Evolutionary conservation across 1,284 basidiomycete genomes (phyloP).

Genomic region (Leccinum glutinopallens): DNA sequence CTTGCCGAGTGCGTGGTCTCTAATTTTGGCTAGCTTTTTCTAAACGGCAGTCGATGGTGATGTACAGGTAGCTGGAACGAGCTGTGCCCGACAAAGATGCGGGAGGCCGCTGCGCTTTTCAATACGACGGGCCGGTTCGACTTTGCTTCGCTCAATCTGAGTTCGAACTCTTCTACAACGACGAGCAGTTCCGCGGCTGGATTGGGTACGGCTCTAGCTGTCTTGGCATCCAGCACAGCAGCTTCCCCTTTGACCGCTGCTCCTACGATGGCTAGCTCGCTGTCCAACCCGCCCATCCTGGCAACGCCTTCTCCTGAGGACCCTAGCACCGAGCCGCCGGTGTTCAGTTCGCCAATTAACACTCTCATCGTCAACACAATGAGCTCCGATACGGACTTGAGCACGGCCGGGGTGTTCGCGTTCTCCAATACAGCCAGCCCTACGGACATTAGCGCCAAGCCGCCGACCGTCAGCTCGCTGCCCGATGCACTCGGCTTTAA

Average conservation of each 20-base stretch:
- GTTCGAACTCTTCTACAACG: not conserved
- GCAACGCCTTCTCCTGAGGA: not conserved
- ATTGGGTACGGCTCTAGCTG: not conserved
- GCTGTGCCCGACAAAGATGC: conserved; percentile 24
- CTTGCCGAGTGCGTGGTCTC: conserved; percentile 25
- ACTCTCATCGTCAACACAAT: conserved; percentile 6
- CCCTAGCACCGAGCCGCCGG: not conserved
- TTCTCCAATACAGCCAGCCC: not conserved
- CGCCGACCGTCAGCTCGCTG: conserved; percentile 3
- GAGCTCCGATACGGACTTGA: conserved; percentile 16
- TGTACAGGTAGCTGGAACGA: conserved; percentile 23
- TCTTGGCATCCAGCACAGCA: not conserved
- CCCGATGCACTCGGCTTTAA: conserved; percentile 4
- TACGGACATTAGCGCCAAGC: not conserved
- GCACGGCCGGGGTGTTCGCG: conserved; percentile 5
- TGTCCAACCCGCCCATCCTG: not conserved
- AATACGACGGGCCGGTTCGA: conserved; percentile 25
- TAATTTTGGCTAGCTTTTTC: not conserved
- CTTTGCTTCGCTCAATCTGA: conserved; percentile 14
- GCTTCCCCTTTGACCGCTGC: not conserved
- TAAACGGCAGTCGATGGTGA: conserved; percentile 1
- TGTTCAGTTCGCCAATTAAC: conserved; percentile 8
- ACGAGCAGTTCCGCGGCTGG: not conserved
- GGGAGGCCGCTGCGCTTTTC: conserved; percentile 24
- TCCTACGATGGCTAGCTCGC: not conserved